Conservation (phyloP, 169 alveolate genomes). For the Plasmodium sp. region DNA sequence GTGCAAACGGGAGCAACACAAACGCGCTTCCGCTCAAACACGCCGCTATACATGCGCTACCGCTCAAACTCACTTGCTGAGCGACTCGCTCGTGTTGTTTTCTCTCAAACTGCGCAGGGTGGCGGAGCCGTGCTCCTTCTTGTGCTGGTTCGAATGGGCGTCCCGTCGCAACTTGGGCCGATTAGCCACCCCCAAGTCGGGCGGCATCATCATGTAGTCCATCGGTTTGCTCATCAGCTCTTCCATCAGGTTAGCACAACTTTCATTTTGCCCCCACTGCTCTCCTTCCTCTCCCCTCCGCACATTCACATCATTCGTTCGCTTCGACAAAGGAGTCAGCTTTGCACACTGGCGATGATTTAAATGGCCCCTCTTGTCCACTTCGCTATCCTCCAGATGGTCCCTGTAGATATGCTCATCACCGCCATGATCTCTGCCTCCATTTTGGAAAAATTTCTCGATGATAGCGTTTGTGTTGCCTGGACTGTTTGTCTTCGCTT, state of each 20-base stretch:
- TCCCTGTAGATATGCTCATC: not conserved
- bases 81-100: slow-evolving; percentile 13
- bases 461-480: slow-evolving; percentile 22
- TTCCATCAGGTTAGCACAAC: not conserved
- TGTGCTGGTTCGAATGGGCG: not conserved
- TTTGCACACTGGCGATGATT: slow-evolving; percentile 11
- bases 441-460: slow-evolving; percentile 22
- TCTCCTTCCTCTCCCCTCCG: not conserved
- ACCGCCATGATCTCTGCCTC: not conserved
- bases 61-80: slow-evolving; percentile 27
- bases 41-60: too few species aligned
- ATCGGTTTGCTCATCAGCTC: not conserved
- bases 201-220: slow-evolving; percentile 69
- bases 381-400: not conserved
- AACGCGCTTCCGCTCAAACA: not conserved
- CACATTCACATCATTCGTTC: not conserved
- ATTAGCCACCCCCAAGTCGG: slow-evolving; percentile 30
- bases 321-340: not conserved
- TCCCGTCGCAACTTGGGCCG: slow-evolving; percentile 14
- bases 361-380: not conserved
- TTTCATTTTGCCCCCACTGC: not conserved
- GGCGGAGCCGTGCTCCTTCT: slow-evolving; percentile 4
- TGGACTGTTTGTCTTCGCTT: not conserved
- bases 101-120: slow-evolving; percentile 26
- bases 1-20: not conserved